Percentiles rank a stretch among this genome's conserved stretches.
phyloP scores from a whole-genome alignment of 352 stramenopile species.

The Phytophthora idaei region DNA sequence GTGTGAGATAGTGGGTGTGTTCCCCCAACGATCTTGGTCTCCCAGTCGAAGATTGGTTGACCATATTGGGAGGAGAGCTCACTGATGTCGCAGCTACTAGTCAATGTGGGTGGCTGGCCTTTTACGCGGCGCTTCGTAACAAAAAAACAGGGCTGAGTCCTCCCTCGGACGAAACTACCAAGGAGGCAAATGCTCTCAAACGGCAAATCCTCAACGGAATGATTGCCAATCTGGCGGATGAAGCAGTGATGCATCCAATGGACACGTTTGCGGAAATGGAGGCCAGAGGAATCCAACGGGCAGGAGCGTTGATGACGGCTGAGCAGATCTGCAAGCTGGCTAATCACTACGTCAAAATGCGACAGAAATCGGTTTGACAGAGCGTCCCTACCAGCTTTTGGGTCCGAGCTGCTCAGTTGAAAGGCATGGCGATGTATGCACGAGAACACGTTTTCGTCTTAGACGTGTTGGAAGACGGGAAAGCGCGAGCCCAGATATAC shows the following conservation, averaged over 20 bases:
- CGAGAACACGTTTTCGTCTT: not conserved
- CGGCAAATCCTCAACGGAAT: slow-evolving; percentile 3
- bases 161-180: too few relatives aligned
- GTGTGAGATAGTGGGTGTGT: too few relatives aligned
- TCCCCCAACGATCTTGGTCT: too few relatives aligned
- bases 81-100: too few relatives aligned
- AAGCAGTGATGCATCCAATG: not conserved
- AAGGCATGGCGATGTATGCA: not conserved
- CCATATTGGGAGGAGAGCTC: too few relatives aligned
- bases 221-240: slow-evolving; percentile 4
- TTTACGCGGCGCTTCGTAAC: too few relatives aligned
- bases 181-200: not conserved
- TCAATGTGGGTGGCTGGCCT: too few relatives aligned
- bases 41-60: too few relatives aligned
- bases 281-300: not conserved
- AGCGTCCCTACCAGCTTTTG: not conserved
- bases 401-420: not conserved
- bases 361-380: not conserved
- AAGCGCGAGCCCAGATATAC: too few relatives aligned
- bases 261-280: not conserved
- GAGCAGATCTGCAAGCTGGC: not conserved
- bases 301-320: not conserved
- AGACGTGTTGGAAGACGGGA: not conserved
- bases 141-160: not conserved
- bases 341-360: not conserved